Percentiles rank a stretch among this genome's conserved stretches.
These are phyloP conservation scores for Fusarium humuli DNA, from an alignment of 2,329 filamentous ascomycete genomes.

Conservation along the genomic window DNA sequence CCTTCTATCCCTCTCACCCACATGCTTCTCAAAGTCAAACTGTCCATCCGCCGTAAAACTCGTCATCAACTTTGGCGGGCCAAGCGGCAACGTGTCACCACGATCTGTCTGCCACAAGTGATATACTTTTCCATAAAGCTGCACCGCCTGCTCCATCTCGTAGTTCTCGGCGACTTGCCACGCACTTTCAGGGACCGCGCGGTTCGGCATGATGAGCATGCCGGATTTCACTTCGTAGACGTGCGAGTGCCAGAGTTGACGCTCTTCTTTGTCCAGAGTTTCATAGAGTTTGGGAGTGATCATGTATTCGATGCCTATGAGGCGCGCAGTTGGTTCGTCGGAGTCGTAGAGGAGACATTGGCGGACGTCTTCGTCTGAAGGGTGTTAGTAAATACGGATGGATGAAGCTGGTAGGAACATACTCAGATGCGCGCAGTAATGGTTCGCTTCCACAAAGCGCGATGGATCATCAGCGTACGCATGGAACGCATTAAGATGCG, in stretches of 20 bases:
- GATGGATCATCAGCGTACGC: slow-evolving; percentile 79
- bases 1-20: slow-evolving; percentile 59
- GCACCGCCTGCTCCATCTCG: slow-evolving; percentile 82
- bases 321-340: slow-evolving; percentile 71
- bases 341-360: slow-evolving; percentile 90
- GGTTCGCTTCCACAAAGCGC: slow-evolving; percentile 80
- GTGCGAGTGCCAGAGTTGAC: slow-evolving; percentile 82
- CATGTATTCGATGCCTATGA: slow-evolving; percentile 93
- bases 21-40: slow-evolving; percentile 58
- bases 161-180: slow-evolving; percentile 83
- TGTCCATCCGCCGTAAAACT: slow-evolving; percentile 63
- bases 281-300: slow-evolving; percentile 76
- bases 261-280: slow-evolving; percentile 73
- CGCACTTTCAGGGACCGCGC: slow-evolving; percentile 65
- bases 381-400: slow-evolving; percentile 53
- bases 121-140: slow-evolving; percentile 84
- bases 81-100: slow-evolving; percentile 69
- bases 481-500: slow-evolving; percentile 89
- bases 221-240: slow-evolving; percentile 81
- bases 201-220: slow-evolving; percentile 82
- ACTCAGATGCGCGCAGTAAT: slow-evolving; percentile 84
- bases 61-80: slow-evolving; percentile 66
- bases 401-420: accelerated
- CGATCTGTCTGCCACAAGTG: slow-evolving; percentile 89
- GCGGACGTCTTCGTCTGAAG: slow-evolving; percentile 69